phyloP scores from a whole-genome alignment of 1,284 basidiomycete genomes.

The Trametes versicolor region DNA sequence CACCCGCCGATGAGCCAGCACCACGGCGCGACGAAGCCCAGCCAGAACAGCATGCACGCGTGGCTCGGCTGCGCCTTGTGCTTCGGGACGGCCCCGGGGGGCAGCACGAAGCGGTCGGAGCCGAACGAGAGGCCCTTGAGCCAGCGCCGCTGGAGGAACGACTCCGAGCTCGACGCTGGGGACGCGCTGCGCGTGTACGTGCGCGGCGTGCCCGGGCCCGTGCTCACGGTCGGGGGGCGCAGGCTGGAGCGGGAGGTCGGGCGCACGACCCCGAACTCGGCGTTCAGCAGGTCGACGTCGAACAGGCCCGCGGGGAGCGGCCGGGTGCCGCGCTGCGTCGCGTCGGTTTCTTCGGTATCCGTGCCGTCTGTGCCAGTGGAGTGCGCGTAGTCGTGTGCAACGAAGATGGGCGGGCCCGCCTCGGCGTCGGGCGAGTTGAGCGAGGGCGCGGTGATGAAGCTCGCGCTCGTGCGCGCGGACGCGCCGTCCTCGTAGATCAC shows the following conservation, averaged over 20 bases:
- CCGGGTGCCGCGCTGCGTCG: slow-evolving; percentile 18
- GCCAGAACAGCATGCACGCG: slow-evolving; percentile 72
- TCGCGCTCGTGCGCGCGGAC: slow-evolving; percentile 54
- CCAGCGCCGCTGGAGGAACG: slow-evolving; percentile 44
- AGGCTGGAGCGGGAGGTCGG: slow-evolving; percentile 18
- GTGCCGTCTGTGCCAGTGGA: slow-evolving; percentile 21
- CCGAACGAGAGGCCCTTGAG: slow-evolving; percentile 48
- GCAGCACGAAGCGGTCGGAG: slow-evolving; percentile 33
- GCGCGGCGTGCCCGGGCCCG: slow-evolving; percentile 13
- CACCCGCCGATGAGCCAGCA: slow-evolving; percentile 80
- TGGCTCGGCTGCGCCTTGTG: slow-evolving; percentile 33
- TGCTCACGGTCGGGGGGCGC: slow-evolving; percentile 8
- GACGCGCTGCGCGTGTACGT: slow-evolving; percentile 19
- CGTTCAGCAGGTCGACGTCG: slow-evolving; percentile 32
- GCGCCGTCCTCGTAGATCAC: slow-evolving; percentile 55
- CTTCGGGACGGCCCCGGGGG: slow-evolving; percentile 14
- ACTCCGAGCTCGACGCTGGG: slow-evolving; percentile 26
- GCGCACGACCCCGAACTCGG: slow-evolving; percentile 5
- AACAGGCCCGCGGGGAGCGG: slow-evolving; percentile 35
- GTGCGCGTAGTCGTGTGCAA: slow-evolving; percentile 26
- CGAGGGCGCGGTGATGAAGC: slow-evolving; percentile 67
- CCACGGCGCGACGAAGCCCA: slow-evolving; percentile 71
- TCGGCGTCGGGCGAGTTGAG: slow-evolving; percentile 32
- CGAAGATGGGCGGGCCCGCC: slow-evolving; percentile 20
- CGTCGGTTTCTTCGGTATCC: slow-evolving; percentile 25